Base-by-base conservation (phyloP, 805 yeast genomes). In the Candida ponderosae region DNA sequence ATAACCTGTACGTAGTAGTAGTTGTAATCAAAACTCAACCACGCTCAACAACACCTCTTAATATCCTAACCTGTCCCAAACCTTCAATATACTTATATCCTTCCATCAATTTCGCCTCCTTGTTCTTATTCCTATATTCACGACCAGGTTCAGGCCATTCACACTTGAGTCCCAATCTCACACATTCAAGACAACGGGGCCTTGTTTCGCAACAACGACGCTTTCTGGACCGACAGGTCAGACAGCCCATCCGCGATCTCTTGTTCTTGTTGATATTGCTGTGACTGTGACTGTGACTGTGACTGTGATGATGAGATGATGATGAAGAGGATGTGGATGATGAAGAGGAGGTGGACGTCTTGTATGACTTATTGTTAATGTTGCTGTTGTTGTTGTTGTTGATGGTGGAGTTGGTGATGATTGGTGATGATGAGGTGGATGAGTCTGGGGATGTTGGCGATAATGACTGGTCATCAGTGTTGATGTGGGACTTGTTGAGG, bases 171-270 rank as follows among this genome's bases (percentile, higher is more conserved):
- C 76, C 66, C 19, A 84, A 63, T 36, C 93, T 60, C n/a, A 57
- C 44, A 56, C 94, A 84, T 47, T 83, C 88, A 1, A 63, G 53
- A 50, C 95, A 84, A 19, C 55, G 56, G 4, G 94, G 94, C 38
- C 68, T 68, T 1, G 68, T 62, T 52, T 84, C 93, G 50, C 85
- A 81, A 46, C 94, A 84, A 38, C 88, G 68, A 53, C 82, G 84
- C 65, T 84, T 84, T 19, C 95, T 60, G 41, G 72, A 74, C 32
- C 93, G 70, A 47, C 95, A 84, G 2, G 94, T 81, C 31, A 81
- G 62, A 54, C 94, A 84, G 0, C 95, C 95, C 67, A 69, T 66
- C 49, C 85, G 66, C 15, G 82, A 76, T 39, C 86, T 62, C 47
- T 65, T 61, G 18, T 42, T 50, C 36, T 39, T 49, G 14, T n/a